These are phyloP conservation scores for Mycothermus thermophilus DNA, from an alignment of 495 filamentous ascomycete species.

Conservation along the genomic window DNA sequence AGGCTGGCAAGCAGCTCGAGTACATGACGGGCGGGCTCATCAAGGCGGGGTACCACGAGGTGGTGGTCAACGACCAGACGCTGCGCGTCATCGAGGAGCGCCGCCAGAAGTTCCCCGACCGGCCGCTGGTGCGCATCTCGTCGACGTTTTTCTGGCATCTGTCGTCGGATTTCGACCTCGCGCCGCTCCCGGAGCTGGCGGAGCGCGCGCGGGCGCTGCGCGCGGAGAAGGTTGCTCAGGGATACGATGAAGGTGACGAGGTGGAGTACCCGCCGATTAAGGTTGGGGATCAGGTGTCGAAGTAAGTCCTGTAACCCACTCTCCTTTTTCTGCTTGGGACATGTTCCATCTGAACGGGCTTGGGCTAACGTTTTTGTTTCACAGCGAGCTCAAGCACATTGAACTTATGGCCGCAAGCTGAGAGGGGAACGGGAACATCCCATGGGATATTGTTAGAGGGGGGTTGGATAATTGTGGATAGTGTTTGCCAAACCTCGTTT, in stretches of 20 bases:
- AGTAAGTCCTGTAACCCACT: constrained; percentile 28
- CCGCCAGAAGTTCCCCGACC: constrained; percentile 19
- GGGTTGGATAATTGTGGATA: too few species aligned
- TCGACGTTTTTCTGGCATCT: constrained; percentile 40
- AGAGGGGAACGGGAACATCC: not conserved
- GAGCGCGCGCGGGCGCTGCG: constrained; percentile 23
- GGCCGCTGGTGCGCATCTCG: constrained; percentile 34
- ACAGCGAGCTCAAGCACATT: constrained; percentile 30
- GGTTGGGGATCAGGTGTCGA: constrained; percentile 35
- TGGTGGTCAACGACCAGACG: constrained; percentile 35
- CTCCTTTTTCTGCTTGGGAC: not conserved
- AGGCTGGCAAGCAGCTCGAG: constrained; percentile 41
- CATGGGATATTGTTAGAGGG: too few species aligned
- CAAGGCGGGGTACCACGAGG: constrained; percentile 41
- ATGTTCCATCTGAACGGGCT: too few species aligned
- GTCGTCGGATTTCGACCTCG: constrained; percentile 31
- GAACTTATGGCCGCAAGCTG: constrained; percentile 24
- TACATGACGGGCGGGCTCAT: constrained; percentile 37
- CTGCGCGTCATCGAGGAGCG: constrained; percentile 24
- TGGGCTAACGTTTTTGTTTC: not conserved
- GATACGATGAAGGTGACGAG: constrained; percentile 33
- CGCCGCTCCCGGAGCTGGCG: constrained; percentile 27
- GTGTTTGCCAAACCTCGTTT: too few species aligned
- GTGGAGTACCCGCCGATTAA: constrained; percentile 29
- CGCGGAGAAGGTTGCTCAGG: constrained; percentile 27